Evolutionary conservation across 257 asterid species (phyloP), one percentile per base, ranked within the genome.

Genomic region (Plectranthus barbatus): DNA sequence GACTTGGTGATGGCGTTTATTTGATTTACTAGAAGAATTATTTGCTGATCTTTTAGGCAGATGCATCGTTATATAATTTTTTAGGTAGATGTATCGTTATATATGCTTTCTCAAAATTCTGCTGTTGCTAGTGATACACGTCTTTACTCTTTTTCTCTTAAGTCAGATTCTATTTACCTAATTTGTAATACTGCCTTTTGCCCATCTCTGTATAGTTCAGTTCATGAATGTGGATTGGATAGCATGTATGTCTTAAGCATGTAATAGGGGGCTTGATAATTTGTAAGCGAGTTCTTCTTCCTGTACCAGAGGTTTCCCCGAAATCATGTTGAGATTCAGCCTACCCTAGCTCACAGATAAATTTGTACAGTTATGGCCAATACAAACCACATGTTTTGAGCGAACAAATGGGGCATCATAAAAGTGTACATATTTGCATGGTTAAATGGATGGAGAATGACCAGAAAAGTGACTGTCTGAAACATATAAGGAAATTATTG

Each of bases 401-500:
- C 12, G 42, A 37, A 9, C n/a, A 13, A 42, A 12, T 42, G 48
- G 12, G 3, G 45, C 15, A 4, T 12, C n/a, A 15, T 31, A 20
- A 46, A 23, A 45, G 18, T 26, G 56, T 9, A 4, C 48, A 42
- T 42, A 42, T 29, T 36, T 45, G 9, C 49, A 17, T 47, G 48
- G 56, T 36, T 23, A 67, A 37, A 41, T 70, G 52, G 64, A 53
- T 62, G 33, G 52, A 4, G 17, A 41, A 12, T 41, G 60, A 17
- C 20, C 46, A 36, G 17, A 54, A 41, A 41, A 12, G 46, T 41
- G 17, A 41, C 15, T 13, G n/a, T 60, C 47, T 34, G 33, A 42
- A 72, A 61, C 5, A 39, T 23, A 49, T 44, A 69, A 34, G 66
- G 57, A 56, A 58, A 40, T 57, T 63, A 21, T 40, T 46, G 61